Conservation (phyloP, 805 yeast genomes). For the Ogataea corticis region DNA sequence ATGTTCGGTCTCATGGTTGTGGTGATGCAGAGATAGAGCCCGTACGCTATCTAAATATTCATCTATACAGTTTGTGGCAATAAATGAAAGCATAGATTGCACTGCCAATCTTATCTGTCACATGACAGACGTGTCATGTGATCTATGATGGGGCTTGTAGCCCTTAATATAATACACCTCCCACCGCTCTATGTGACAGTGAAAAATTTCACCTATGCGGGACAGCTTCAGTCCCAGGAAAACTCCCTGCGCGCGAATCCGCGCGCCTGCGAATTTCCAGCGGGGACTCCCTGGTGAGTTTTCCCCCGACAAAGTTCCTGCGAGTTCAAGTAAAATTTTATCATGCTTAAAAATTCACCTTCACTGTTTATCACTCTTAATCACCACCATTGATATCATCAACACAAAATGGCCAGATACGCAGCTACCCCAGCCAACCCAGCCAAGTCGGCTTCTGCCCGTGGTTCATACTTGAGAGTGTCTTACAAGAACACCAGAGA, state of each 20-base stretch:
- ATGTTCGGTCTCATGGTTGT: neutral
- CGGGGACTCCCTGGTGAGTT: neutral
- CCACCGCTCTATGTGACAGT: conserved; percentile 7
- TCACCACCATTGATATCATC: conserved; percentile 7
- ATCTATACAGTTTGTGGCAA: too few relatives aligned
- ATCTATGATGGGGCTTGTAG: neutral
- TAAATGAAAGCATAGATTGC: neutral
- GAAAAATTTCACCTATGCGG: conserved; percentile 5
- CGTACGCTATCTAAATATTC: too few relatives aligned
- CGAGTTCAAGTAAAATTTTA: conserved; percentile 12
- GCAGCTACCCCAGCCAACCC: conserved; percentile 99
- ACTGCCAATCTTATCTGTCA: conserved; percentile 2
- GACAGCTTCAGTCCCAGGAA: too few relatives aligned
- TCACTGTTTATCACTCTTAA: neutral
- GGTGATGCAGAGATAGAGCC: too few relatives aligned
- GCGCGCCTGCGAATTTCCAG: too few relatives aligned
- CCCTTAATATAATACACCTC: neutral
- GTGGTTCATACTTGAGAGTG: conserved; percentile 99
- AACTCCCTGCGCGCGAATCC: too few relatives aligned
- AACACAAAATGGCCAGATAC: conserved; percentile 90
- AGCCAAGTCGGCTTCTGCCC: conserved; percentile 98
- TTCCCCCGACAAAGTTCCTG: neutral
- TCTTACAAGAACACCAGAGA: conserved; percentile 99
- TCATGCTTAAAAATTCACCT: neutral
- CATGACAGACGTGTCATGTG: neutral